Evolutionary conservation across 208 protist genomes (phyloP).

Genomic region (Acanthamoeba triangularis): DNA sequence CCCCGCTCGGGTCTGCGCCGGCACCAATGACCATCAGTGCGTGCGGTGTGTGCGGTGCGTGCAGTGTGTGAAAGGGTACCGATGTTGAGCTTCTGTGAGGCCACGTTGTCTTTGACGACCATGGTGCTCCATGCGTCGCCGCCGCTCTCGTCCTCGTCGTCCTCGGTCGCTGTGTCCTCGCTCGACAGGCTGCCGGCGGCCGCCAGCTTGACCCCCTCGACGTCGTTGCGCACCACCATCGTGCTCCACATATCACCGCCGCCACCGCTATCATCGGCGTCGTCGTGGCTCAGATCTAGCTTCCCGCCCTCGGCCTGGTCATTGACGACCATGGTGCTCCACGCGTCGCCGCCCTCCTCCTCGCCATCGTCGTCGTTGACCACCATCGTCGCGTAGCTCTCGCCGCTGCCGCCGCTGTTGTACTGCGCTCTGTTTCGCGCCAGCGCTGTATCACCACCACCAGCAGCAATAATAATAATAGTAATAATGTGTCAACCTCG

Average conservation of each 20-base stretch:
- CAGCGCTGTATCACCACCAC: neutral
- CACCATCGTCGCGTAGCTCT: conserved; percentile 18
- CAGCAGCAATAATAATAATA: too few relatives aligned
- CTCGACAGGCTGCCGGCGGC: neutral
- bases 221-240: conserved; percentile 19
- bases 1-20: neutral
- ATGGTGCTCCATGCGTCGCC: conserved; percentile 43
- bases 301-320: neutral
- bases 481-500: neutral
- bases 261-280: neutral
- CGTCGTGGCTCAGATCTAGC: neutral
- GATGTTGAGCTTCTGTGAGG: conserved; percentile 27
- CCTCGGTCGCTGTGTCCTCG: neutral
- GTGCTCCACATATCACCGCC: conserved; percentile 21
- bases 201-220: conserved; percentile 8
- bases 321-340: conserved; percentile 42
- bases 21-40: neutral
- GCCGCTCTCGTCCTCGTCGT: neutral
- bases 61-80: neutral
- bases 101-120: conserved; percentile 30
- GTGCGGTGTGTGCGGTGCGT: neutral
- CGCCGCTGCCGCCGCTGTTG: neutral
- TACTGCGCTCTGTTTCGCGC: neutral
- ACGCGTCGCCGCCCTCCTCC: neutral
- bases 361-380: neutral